Percentiles rank a stretch among this genome's conserved stretches.
Conservation (phyloP, 495 filamentous ascomycete species). For the Penicillium longicatenatum region DNA sequence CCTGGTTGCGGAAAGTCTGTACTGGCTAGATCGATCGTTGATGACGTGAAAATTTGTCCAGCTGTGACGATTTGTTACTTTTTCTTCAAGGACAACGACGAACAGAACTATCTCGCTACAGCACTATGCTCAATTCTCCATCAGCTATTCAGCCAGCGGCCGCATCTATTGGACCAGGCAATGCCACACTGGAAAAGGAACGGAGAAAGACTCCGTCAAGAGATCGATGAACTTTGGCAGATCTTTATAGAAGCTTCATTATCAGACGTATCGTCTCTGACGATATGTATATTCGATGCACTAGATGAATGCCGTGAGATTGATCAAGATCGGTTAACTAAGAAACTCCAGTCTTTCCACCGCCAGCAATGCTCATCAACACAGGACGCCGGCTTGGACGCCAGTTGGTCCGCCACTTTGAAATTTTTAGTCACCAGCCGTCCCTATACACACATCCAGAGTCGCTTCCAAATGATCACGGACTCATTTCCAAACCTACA, state of each 20-base stretch:
- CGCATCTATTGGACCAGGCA: slow-evolving; percentile 29
- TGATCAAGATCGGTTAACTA: slow-evolving; percentile 23
- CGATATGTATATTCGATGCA: slow-evolving; percentile 43
- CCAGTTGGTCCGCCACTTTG: too few relatives aligned
- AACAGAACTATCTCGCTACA: slow-evolving; percentile 31
- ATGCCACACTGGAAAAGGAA: slow-evolving; percentile 28
- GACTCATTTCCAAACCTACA: slow-evolving; percentile 28
- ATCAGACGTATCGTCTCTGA: slow-evolving; percentile 18
- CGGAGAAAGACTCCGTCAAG: slow-evolving; percentile 21
- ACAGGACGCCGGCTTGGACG: too few relatives aligned
- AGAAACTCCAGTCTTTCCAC: slow-evolving; percentile 21
- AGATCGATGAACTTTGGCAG: slow-evolving; percentile 32
- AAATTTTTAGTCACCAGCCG: slow-evolving; percentile 50
- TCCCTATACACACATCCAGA: slow-evolving; percentile 39
- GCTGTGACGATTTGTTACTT: slow-evolving; percentile 41
- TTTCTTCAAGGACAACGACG: slow-evolving; percentile 47
- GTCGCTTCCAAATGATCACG: slow-evolving; percentile 20
- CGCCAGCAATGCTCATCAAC: neutral
- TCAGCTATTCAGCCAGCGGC: slow-evolving; percentile 36
- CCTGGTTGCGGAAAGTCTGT: slow-evolving; percentile 51
- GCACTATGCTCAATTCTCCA: slow-evolving; percentile 44
- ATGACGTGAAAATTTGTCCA: slow-evolving; percentile 19
- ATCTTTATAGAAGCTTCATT: slow-evolving; percentile 26
- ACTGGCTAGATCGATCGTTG: slow-evolving; percentile 37
- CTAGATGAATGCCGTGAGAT: slow-evolving; percentile 41